Evolutionary conservation across 306 rosid genomes (phyloP).

Genomic region (Rosa lucieae): DNA sequence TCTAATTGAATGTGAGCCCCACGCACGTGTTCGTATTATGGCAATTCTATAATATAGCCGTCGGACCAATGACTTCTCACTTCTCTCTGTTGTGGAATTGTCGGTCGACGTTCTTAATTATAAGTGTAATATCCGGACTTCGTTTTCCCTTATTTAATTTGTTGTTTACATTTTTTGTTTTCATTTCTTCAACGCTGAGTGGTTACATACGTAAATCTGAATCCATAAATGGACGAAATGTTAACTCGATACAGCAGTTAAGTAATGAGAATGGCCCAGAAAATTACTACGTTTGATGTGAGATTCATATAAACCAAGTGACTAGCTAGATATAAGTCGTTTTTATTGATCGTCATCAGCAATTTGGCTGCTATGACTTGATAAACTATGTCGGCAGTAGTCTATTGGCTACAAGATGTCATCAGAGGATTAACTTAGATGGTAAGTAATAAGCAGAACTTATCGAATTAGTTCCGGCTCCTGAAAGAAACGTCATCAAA

Average conservation of each 20-base stretch:
- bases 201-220: background rate
- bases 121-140: background rate
- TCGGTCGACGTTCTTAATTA: background rate
- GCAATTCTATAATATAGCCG: background rate
- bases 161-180: background rate
- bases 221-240: background rate
- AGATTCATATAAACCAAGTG: background rate
- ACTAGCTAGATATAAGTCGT: background rate
- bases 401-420: background rate
- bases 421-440: background rate
- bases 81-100: background rate
- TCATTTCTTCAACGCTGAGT: background rate
- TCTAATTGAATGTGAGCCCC: background rate
- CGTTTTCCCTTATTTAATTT: background rate
- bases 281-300: background rate
- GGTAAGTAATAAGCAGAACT: background rate
- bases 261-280: background rate
- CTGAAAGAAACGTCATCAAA: background rate
- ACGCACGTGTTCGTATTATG: background rate
- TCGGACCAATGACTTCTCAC: slow-evolving; percentile 2
- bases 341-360: background rate
- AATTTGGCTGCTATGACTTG: background rate
- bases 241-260: background rate
- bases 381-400: background rate
- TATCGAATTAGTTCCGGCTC: background rate